Conservation (phyloP, 345 rosid species). For the Combretum micranthum region DNA sequence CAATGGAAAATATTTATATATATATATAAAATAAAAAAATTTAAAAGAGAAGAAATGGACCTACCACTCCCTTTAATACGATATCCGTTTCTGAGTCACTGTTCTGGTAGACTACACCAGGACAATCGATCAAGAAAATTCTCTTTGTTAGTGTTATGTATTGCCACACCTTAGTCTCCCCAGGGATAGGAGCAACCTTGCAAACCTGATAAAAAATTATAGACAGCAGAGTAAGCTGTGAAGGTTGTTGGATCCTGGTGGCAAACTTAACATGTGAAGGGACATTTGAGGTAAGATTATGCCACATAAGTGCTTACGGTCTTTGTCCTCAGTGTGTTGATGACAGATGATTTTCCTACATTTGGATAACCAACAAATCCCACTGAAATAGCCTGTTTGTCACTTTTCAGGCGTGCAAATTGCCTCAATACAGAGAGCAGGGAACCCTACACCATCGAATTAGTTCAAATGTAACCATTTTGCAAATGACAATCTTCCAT, state of each 20-base stretch:
- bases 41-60: slow-evolving; percentile 13
- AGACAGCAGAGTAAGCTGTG: not conserved
- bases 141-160: slow-evolving; percentile 90
- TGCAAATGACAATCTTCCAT: no score
- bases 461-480: not conserved
- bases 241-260: not conserved
- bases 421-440: slow-evolving; percentile 86
- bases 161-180: slow-evolving; percentile 99
- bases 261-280: not conserved
- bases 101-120: slow-evolving; percentile 94
- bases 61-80: slow-evolving; percentile 93
- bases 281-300: not conserved
- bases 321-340: slow-evolving; percentile 90
- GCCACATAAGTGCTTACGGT: slow-evolving; percentile 34
- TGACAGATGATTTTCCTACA: slow-evolving; percentile 95
- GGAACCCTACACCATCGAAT: slow-evolving; percentile 55
- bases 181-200: slow-evolving; percentile 98
- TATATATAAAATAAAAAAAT: not conserved
- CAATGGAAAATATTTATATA: not conserved
- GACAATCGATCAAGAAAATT: slow-evolving; percentile 92
- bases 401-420: slow-evolving; percentile 79
- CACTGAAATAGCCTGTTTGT: slow-evolving; percentile 94
- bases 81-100: slow-evolving; percentile 86
- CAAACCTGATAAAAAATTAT: slow-evolving; percentile 49
- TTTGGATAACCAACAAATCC: slow-evolving; percentile 97